phyloP scores from a whole-genome alignment of 2,329 filamentous ascomycete genomes.

The Rachicladosporium sp. region DNA sequence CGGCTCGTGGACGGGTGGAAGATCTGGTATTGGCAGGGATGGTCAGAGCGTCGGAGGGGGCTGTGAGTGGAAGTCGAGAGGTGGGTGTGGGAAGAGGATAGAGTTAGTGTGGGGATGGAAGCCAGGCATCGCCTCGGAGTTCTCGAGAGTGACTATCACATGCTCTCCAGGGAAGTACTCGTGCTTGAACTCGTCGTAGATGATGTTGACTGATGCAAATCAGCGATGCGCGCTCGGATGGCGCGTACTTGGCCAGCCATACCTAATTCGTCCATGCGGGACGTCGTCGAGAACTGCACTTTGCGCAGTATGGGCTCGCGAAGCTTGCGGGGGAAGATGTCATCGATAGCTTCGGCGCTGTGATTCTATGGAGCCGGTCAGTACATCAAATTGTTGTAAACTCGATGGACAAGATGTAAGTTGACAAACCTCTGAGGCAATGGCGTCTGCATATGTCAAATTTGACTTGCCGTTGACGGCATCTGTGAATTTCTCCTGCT shows the following conservation, averaged over 20 bases:
- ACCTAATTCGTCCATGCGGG: conserved; percentile 73
- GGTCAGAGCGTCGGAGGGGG: no score
- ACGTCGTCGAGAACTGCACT: conserved; percentile 83
- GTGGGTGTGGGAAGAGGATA: no score
- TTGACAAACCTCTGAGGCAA: conserved; percentile 31
- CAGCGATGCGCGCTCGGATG: neutral
- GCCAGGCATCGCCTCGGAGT: conserved; percentile 55
- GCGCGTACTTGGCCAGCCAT: conserved; percentile 15
- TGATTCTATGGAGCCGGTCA: conserved; percentile 28
- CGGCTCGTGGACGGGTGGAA: no score
- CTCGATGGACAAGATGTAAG: neutral
- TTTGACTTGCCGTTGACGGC: conserved; percentile 90
- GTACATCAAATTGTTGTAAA: conserved; percentile 3
- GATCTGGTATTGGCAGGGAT: no score
- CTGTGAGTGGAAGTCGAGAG: no score
- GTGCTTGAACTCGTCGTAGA: conserved; percentile 59
- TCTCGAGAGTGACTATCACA: conserved; percentile 59
- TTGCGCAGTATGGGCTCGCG: conserved; percentile 82
- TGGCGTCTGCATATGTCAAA: conserved; percentile 82
- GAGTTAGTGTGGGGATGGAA: no score
- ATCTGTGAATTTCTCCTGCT: conserved; percentile 77
- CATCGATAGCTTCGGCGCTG: conserved; percentile 80
- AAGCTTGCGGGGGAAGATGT: conserved; percentile 78
- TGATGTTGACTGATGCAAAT: conserved; percentile 33
- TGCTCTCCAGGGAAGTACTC: conserved; percentile 86